Base-by-base conservation (phyloP, 768 basidiomycete species). In the Serendipita sp. region DNA sequence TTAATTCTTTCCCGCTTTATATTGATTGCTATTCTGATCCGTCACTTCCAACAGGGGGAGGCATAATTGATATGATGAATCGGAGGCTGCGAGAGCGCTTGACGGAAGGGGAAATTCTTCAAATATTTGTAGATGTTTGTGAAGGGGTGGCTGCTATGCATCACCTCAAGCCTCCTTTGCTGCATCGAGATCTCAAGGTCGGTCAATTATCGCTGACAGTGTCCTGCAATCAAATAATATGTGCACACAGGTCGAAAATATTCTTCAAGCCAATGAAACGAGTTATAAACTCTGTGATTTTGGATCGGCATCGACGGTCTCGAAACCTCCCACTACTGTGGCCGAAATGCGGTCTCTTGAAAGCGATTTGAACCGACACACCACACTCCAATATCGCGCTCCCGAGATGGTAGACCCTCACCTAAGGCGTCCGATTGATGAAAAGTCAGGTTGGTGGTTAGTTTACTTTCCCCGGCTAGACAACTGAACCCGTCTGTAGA, bases 11-110 rank as follows among this genome's bases (percentile, higher is more conserved):
- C 41, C 41, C 23, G 23, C 23, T 23, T 41, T 7, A 41, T 41
- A 41, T 41, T 41, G 41, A 41, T 41, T 23, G 1, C 23, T 23
- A 23, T 23, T 23, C 23, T 23, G 41, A 41, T 41, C 41, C 41
- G 13, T 41, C 41, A 13, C 13, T 7, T 41, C 41, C 13, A 63
- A 13, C 68, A 91, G 93, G 93, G 56, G 96, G 96, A 44, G 96
- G 96, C 41, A 97, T 99, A 68, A 98, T 99, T 75, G 96, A 99
- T 76, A 93, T 98, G 87, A 93, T 99, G 90, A 99, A 99, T 75
- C 85, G 93, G 69, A 84, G 96, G 63, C 80, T 99, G 52, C 83
- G 94, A 64, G 93, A 98, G 75, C 84, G 96, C 30, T 80, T 98
- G 46, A 94, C 91, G 2, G 96, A 99, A 75, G 81, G 86, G 28